A percentile compares a stretch with the other conserved stretches of the same genome.
phyloP scores from a whole-genome alignment of 306 rosid species.

The Myrica gale region DNA sequence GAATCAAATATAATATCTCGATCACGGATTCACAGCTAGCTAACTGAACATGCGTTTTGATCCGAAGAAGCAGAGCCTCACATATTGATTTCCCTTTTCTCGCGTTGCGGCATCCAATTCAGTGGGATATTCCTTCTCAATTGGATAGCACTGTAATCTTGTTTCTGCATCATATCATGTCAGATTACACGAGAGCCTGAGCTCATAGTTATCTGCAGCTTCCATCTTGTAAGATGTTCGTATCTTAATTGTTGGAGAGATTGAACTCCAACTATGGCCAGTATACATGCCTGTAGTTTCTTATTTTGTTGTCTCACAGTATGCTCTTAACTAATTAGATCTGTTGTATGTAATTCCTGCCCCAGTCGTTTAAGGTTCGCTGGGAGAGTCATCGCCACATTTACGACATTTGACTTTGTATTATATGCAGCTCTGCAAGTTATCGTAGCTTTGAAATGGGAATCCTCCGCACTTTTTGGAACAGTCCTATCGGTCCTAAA shows the following conservation, averaged over 20 bases:
- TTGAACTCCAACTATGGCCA: neutral
- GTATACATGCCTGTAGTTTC: neutral
- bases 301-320: neutral
- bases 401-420: neutral
- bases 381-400: neutral
- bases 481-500: conserved; percentile 58
- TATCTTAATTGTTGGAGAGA: neutral
- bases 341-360: too few species aligned
- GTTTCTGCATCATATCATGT: neutral
- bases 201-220: neutral
- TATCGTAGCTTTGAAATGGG: conserved; percentile 28
- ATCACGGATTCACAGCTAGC: neutral
- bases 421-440: conserved; percentile 13
- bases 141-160: neutral
- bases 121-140: neutral
- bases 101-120: too few species aligned
- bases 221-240: neutral
- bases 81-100: neutral
- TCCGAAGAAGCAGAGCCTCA: neutral
- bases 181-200: neutral
- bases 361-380: too few species aligned
- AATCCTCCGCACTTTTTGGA: conserved; percentile 46
- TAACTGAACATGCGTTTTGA: neutral
- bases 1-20: neutral
- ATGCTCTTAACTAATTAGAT: too few species aligned